These are phyloP conservation scores for Fusarium fracticaudum DNA, from an alignment of 2,329 filamentous ascomycete species.

Conservation along the genomic window DNA sequence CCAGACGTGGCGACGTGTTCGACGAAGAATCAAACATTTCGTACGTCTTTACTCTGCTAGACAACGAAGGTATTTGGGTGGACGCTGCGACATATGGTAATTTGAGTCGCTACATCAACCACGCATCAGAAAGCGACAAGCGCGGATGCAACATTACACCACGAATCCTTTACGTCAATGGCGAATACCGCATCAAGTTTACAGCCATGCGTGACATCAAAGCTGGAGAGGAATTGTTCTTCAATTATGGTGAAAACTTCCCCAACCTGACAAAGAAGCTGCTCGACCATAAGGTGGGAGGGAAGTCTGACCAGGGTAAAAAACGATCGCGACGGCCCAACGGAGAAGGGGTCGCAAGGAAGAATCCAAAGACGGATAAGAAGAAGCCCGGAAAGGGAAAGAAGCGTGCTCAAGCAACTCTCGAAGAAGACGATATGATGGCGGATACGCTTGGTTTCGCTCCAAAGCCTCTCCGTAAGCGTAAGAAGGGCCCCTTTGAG, in stretches of 20 bases:
- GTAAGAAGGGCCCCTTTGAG: constrained; percentile 41
- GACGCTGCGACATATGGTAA: constrained; percentile 83
- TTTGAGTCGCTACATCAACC: constrained; percentile 85
- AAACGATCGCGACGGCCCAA: constrained; percentile 41
- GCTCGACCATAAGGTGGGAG: constrained; percentile 50
- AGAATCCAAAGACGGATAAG: constrained; percentile 41
- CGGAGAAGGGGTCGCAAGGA: constrained; percentile 36
- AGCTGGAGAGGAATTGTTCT: constrained; percentile 80
- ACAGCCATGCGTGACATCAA: constrained; percentile 73
- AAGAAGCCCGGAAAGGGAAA: constrained; percentile 35
- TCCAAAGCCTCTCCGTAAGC: constrained; percentile 38
- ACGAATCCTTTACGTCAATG: constrained; percentile 76
- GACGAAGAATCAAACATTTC: constrained; percentile 69
- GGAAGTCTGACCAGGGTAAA: constrained; percentile 42
- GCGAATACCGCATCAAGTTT: constrained; percentile 80
- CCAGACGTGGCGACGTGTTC: constrained; percentile 67
- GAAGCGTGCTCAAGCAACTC: constrained; percentile 2
- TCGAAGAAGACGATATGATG: constrained; percentile 31
- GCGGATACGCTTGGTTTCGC: constrained; percentile 14
- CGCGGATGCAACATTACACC: constrained; percentile 70
- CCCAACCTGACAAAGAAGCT: constrained; percentile 64
- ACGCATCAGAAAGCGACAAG: constrained; percentile 65
- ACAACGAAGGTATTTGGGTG: constrained; percentile 71
- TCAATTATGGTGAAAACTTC: constrained; percentile 80
- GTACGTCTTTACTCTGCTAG: constrained; percentile 70